A percentile compares a stretch with the other conserved stretches of the same genome.
Evolutionary conservation across 306 rosid species (phyloP).

Genomic region (Gynostemma pentaphyllum): DNA sequence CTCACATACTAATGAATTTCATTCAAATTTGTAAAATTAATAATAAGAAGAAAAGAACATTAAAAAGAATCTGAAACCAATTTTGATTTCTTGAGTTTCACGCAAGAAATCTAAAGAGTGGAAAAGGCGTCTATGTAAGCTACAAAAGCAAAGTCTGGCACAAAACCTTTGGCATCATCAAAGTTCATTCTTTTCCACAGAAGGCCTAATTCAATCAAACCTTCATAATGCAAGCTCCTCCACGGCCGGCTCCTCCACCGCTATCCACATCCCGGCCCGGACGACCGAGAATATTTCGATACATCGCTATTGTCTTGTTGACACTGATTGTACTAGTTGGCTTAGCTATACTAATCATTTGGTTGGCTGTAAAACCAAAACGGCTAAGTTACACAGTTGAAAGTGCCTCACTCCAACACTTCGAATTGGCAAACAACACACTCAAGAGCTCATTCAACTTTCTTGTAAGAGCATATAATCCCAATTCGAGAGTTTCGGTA

Average conservation of each 20-base stretch:
- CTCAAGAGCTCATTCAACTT: constrained; percentile 47
- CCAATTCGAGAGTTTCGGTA: constrained; percentile 49
- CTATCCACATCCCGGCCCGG: constrained; percentile 6
- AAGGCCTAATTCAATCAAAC: no score
- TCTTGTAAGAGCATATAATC: constrained; percentile 51
- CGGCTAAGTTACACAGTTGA: constrained; percentile 53
- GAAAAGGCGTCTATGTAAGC: not conserved
- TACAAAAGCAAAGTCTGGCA: no score
- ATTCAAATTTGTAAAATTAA: not conserved
- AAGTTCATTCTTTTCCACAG: not conserved
- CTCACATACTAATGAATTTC: not conserved
- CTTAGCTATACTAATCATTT: constrained; percentile 47
- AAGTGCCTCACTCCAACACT: constrained; percentile 40
- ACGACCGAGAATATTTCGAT: constrained; percentile 17
- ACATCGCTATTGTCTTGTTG: constrained; percentile 28
- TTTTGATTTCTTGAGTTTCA: constrained; percentile 79
- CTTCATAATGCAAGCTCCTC: no score
- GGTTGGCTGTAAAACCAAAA: constrained; percentile 59
- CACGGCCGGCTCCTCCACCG: constrained; percentile 36
- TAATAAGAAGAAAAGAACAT: no score
- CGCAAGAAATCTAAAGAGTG: constrained; percentile 45
- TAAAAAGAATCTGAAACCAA: constrained; percentile 5
- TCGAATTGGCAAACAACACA: constrained; percentile 44
- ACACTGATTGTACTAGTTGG: constrained; percentile 40
- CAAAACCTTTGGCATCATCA: not conserved